Base-by-base conservation (phyloP, 129 eudicot species). In the Lactuca sativa region DNA sequence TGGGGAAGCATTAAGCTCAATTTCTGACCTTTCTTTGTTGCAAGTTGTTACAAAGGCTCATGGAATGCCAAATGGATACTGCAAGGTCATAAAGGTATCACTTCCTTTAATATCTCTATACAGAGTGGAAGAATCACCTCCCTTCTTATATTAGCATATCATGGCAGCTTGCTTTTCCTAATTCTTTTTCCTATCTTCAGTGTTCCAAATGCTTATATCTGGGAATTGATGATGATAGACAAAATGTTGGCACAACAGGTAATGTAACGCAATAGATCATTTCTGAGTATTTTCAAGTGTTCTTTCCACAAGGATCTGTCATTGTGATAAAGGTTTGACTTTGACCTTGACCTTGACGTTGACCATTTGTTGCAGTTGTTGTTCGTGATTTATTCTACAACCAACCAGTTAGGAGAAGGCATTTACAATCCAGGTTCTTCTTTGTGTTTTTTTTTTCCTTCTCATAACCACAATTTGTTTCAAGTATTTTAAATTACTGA, bases 51-150 rank as follows among this genome's bases (percentile, higher is more conserved):
- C 99, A 9, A 93, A 85, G 80, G 83, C 92, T 32, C 92, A 85
- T 48, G 99, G 97, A 68, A 93, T 85, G 85, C 95, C 99, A 57
- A 87, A 87, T 80, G 97, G 99, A 52, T 93, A 93, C 77, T 95
- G 90, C 55, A 93, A 93, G 75, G 83, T 93, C 72, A 79, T 93
- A 65, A 89, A 93, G 97, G 97, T 84, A 67, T 13, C 70, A 30
- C 53, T 63, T 18, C 7, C 71, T 61, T 47, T 74, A 13, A 65
- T 40, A 48, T 58, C 30, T 75, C 44, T 18, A 38, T 54, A 14
- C 9, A 18, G 7, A 41, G 30, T 25, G 30, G 30, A 25, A 25
- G 30, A 25, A 25, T 25, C 30, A 25, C 30, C 30, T 25, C 2
- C 30, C 30, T 25, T 25, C 30, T 25, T 25, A 25, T 25, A 25